phyloP scores from a whole-genome alignment of 192 early-diverging fungal genomes.

The Neocallimastix lanati region DNA sequence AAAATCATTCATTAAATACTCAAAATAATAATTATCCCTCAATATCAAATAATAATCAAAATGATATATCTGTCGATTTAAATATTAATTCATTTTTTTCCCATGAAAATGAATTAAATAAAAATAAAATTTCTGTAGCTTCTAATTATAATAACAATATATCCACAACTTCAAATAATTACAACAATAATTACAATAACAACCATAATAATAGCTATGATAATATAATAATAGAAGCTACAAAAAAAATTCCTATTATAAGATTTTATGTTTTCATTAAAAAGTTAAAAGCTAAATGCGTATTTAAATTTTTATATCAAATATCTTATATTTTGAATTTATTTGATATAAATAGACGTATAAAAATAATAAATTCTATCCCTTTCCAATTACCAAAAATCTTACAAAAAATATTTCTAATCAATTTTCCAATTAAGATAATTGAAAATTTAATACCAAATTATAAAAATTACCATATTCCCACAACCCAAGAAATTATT shows the following conservation, averaged over 20 bases:
- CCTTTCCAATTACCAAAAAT: not conserved
- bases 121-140: no score
- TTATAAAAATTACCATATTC: not conserved
- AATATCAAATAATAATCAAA: no score
- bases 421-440: not conserved
- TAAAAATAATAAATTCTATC: not conserved
- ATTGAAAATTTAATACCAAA: not conserved
- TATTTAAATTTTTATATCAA: not conserved
- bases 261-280: not conserved
- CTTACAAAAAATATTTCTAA: not conserved
- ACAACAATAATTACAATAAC: no score
- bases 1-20: not conserved
- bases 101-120: not conserved
- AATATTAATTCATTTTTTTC: not conserved
- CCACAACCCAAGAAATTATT: not conserved
- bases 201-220: not conserved
- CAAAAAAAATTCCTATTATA: not conserved
- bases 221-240: not conserved
- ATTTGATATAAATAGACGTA: not conserved
- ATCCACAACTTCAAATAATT: no score
- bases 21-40: not conserved
- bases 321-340: not conserved
- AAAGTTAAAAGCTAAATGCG: not conserved
- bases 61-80: not conserved
- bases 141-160: no score